Conservation (phyloP, 768 basidiomycete genomes). For the Leucogyrophana mollusca region DNA sequence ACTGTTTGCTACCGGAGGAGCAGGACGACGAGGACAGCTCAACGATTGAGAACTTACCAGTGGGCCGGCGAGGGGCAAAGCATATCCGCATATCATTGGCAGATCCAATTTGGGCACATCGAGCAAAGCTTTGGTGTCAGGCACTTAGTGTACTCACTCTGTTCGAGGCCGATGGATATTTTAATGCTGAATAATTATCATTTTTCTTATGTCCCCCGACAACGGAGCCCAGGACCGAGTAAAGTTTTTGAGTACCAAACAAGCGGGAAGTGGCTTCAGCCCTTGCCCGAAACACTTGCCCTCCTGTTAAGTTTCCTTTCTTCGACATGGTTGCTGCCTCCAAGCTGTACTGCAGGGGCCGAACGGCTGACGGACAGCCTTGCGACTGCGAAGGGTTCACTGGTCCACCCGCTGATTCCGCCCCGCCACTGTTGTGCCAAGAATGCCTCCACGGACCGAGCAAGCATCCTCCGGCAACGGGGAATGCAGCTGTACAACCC, state of each 20-base stretch:
- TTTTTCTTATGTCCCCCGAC: too few species aligned
- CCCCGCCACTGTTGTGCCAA: background rate
- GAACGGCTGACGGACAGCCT: background rate
- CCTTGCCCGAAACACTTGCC: too few species aligned
- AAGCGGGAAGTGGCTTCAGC: too few species aligned
- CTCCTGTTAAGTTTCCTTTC: too few species aligned
- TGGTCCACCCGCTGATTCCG: background rate
- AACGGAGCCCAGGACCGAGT: too few species aligned
- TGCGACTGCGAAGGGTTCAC: constrained; percentile 2
- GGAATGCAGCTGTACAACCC: too few species aligned
- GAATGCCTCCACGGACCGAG: constrained; percentile 6
- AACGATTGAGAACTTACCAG: constrained; percentile 7
- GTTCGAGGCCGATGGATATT: background rate
- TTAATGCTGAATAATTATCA: background rate
- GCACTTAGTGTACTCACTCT: constrained; percentile 9
- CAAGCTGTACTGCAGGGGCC: background rate
- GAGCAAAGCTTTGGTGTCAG: constrained; percentile 14
- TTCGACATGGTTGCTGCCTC: too few species aligned
- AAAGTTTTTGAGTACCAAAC: too few species aligned
- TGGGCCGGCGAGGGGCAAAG: background rate
- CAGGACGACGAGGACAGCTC: constrained; percentile 14
- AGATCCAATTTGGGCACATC: constrained; percentile 12
- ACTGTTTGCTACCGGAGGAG: constrained; percentile 12
- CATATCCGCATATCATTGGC: constrained; percentile 10
- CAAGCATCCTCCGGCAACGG: background rate